phyloP scores from a whole-genome alignment of 805 yeast genomes.

The Hanseniaspora lachancei region DNA sequence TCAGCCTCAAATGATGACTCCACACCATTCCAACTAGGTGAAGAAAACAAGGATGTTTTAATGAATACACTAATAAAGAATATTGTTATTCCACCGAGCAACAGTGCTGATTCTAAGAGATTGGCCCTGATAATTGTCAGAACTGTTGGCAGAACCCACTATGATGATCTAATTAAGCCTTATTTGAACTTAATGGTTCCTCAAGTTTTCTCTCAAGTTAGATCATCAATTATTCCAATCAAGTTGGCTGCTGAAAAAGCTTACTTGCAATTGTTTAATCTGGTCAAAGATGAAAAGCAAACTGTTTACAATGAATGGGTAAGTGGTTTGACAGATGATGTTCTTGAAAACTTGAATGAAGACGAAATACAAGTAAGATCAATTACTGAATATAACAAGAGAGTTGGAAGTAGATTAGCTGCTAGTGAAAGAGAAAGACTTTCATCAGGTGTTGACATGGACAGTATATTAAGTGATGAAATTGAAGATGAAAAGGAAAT shows the following conservation, averaged over 20 bases:
- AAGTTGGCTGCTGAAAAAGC: constrained; percentile 92
- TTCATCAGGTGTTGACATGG: constrained; percentile 81
- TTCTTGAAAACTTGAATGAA: constrained; percentile 31
- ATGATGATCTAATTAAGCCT: constrained; percentile 37
- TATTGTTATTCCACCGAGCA: constrained; percentile 42
- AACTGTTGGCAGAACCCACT: constrained; percentile 56
- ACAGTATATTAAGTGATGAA: constrained; percentile 70
- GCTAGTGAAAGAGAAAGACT: constrained; percentile 76
- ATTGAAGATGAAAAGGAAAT: constrained; percentile 77
- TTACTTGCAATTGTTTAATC: constrained; percentile 53
- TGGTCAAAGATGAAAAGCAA: constrained; percentile 54
- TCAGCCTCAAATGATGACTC: constrained; percentile 13
- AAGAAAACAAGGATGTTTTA: constrained; percentile 32
- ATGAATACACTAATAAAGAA: constrained; percentile 39
- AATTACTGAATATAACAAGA: constrained; percentile 72
- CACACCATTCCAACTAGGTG: constrained; percentile 31
- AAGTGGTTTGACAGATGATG: constrained; percentile 27
- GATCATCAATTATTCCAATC: constrained; percentile 83
- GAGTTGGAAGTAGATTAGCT: constrained; percentile 83
- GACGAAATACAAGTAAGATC: constrained; percentile 57
- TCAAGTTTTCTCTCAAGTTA: constrained; percentile 63
- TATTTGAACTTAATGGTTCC: constrained; percentile 49
- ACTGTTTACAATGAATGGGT: constrained; percentile 55
- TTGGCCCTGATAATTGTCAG: constrained; percentile 61
- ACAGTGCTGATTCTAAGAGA: constrained; percentile 66